Base-by-base conservation (phyloP, 257 asterid species). In the Osmanthus fragrans region DNA sequence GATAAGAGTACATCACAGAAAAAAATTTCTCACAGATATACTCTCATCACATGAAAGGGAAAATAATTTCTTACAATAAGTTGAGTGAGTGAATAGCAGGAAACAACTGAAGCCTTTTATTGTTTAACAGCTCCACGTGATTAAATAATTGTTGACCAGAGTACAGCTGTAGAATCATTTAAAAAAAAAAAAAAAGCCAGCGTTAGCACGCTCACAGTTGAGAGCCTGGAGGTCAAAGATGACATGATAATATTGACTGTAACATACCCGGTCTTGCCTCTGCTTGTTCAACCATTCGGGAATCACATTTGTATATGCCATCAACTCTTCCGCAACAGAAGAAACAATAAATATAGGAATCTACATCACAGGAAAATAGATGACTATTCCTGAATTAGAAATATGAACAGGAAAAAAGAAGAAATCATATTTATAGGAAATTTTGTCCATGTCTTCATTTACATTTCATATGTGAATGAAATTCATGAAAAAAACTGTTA, bases 261-360 rank as follows among this genome's bases (percentile, higher is more conserved):
- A 25, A 83, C 88, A 73, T 90, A 92, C 97, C 82, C 82, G 87
- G 34, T 95, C 96, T 81, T 88, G 94, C 78, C 80, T 85, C 64
- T 86, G 87, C 84, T 85, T 68, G 80, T 88, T 88, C 80, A 92
- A 79, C 97, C 99, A 95, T 87, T 95, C 98, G 9, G 99, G 99
- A 72, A 95, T 93, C 76, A 88, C 82, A 83, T 86, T 91, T 73
- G 92, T 83, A 84, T 77, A 87, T 70, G 93, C 88, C 86, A 91
- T 77, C 71, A 95, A 85, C 87, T 95, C 98, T 83, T 90, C 94
- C 29, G 99, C 98, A 77, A 84, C 90, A 75, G 97, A 89, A 70
- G 99, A 92, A 85, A 95, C 65, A 34, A 95, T 67, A 85, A 81
- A 91, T 68, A 93, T 86, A 47, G 99, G 96, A 78, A 90, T 91